phyloP scores from a whole-genome alignment of 1,284 basidiomycete genomes.

The Apiotrichum sp. region DNA sequence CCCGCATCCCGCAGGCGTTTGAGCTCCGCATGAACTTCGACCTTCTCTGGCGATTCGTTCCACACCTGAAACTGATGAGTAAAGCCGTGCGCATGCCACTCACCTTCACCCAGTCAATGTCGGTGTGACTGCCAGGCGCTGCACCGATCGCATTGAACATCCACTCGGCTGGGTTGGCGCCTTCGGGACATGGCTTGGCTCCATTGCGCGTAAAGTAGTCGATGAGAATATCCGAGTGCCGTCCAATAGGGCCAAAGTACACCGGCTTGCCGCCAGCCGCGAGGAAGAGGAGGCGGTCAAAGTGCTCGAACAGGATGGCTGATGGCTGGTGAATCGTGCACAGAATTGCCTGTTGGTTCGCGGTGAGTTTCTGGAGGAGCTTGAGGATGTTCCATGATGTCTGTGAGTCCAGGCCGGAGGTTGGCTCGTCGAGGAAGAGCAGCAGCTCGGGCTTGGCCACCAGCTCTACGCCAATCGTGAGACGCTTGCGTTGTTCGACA shows the following conservation, averaged over 20 bases:
- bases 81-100: too few species aligned
- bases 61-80: constrained; percentile 48
- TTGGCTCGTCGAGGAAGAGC: constrained; percentile 49
- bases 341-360: constrained; percentile 65
- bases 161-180: constrained; percentile 34
- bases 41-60: constrained; percentile 51
- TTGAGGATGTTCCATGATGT: constrained; percentile 20
- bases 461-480: constrained; percentile 64
- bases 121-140: constrained; percentile 54
- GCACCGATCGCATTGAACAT: constrained; percentile 59
- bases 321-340: constrained; percentile 49
- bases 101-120: constrained; percentile 62
- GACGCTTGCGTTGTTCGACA: constrained; percentile 42
- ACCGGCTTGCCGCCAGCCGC: constrained; percentile 42
- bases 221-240: constrained; percentile 47
- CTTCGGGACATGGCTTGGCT: constrained; percentile 17
- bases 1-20: constrained; percentile 44
- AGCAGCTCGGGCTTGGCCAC: constrained; percentile 44
- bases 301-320: constrained; percentile 42
- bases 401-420: constrained; percentile 28
- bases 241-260: constrained; percentile 29
- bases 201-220: constrained; percentile 19
- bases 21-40: constrained; percentile 46
- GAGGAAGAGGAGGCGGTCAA: constrained; percentile 41
- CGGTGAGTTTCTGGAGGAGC: constrained; percentile 24